Conservation (phyloP, 2,329 filamentous ascomycete genomes). For the Penicillium corylophilum region DNA sequence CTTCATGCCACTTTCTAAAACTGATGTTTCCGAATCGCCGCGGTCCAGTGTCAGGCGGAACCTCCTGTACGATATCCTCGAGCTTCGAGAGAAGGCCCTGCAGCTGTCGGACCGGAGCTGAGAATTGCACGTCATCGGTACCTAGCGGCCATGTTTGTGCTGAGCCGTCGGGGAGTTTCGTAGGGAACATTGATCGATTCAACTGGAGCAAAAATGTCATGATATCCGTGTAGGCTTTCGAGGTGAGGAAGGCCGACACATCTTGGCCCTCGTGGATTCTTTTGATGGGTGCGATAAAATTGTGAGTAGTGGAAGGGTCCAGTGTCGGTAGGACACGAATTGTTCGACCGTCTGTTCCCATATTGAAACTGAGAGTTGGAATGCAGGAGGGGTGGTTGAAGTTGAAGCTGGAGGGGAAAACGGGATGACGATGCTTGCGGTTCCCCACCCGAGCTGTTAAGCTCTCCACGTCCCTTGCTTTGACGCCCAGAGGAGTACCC, state of each 20-base stretch:
- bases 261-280: conserved; percentile 82
- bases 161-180: conserved; percentile 45
- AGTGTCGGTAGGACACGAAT: conserved; percentile 47
- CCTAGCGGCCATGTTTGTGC: conserved; percentile 52
- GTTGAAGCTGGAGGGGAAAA: conserved; percentile 10
- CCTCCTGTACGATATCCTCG: conserved; percentile 68
- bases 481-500: neutral
- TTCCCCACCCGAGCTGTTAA: conserved; percentile 5
- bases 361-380: conserved; percentile 8
- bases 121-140: conserved; percentile 46
- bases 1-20: conserved; percentile 78
- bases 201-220: conserved; percentile 85
- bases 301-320: conserved; percentile 49
- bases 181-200: conserved; percentile 80
- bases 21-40: conserved; percentile 89
- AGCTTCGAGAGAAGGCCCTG: conserved; percentile 66
- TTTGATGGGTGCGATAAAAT: conserved; percentile 70
- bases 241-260: conserved; percentile 75
- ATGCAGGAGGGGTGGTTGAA: neutral
- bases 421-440: conserved; percentile 10
- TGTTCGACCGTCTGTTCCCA: conserved; percentile 22
- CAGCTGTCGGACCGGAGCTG: conserved; percentile 62
- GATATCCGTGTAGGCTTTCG: conserved; percentile 82
- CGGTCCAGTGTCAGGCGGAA: conserved; percentile 80
- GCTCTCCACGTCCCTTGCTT: conserved; percentile 1